These are phyloP conservation scores for Rachicladosporium sp. DNA, from an alignment of 2,329 filamentous ascomycete species.

Conservation along the genomic window DNA sequence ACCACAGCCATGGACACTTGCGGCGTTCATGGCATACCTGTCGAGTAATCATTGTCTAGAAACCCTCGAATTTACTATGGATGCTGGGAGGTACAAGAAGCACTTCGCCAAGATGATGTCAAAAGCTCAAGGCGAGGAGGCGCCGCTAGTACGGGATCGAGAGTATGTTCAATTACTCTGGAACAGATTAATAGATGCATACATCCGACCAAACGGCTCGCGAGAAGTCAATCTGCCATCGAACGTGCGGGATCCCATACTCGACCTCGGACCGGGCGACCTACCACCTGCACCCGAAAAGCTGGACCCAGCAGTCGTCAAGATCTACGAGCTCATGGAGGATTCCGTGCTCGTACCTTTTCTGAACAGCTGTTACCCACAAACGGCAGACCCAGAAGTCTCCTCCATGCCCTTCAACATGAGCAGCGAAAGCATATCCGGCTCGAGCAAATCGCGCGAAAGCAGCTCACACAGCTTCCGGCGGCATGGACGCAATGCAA, in stretches of 20 bases:
- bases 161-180: conserved; percentile 70
- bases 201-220: conserved; percentile 74
- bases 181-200: conserved; percentile 78
- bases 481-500: conserved; percentile 15
- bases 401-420: conserved; percentile 31
- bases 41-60: conserved; percentile 96
- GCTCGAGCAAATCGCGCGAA: conserved; percentile 1
- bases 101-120: conserved; percentile 50
- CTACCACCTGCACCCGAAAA: conserved; percentile 62
- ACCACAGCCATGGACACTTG: conserved; percentile 76
- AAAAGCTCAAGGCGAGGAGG: conserved; percentile 28
- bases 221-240: conserved; percentile 85
- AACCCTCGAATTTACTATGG: conserved; percentile 92
- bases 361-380: conserved; percentile 53
- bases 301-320: conserved; percentile 69
- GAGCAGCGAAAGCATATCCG: conserved; percentile 18
- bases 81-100: conserved; percentile 72
- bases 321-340: conserved; percentile 94
- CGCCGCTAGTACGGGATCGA: conserved; percentile 43
- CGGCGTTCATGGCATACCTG: conserved; percentile 89
- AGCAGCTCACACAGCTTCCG: conserved; percentile 5
- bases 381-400: conserved; percentile 32
- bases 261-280: conserved; percentile 46
- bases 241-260: conserved; percentile 67
- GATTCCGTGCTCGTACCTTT: conserved; percentile 91